Base-by-base conservation (phyloP, 805 yeast species). In the Ogataea siamensis region DNA sequence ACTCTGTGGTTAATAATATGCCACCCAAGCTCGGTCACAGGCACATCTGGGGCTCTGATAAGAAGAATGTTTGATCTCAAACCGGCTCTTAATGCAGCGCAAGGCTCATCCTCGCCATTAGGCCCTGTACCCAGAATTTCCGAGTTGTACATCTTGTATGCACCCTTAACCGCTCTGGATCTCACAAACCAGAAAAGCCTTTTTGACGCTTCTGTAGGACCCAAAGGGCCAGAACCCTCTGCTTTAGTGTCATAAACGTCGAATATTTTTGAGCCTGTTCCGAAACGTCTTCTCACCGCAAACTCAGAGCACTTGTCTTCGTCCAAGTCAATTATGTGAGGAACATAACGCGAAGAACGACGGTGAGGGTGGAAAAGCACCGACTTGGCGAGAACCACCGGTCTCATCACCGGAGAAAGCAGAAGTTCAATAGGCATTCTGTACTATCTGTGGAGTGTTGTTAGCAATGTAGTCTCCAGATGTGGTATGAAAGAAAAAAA, bases 161-260 rank as follows among this genome's bases (percentile, higher is more conserved):
- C 79, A 34, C 84, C 83, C 57, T 77, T 78, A 34, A 78, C 83
- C 4, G 83, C 80, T 45, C 83, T 66, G n/a, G 83, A 77, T 47
- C 83, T 66, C 11, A 66, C 68, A 62, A 75, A 73, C 71, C 76
- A 72, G 51, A 71, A 76, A 12, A 75, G 47, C 19, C 73, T 59
- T 30, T 73, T 61, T 11, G 60, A 57, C n/a, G 70, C 66, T 32
- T 73, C 69, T 4, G 58, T 51, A 13, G 73, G 63, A 4, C 74
- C 74, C 32, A 58, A 40, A 7, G 71, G 67, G 2, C 62, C 59
- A 6, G 60, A 43, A 8, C 53, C 55, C 15, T 66, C 68, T 12
- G 58, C 56, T 18, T 64, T 50, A n/a, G 74, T 66, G 42, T 70
- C 71, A 49, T 62, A 76, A 8, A 78, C 84, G 45, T 74, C 77